These are phyloP conservation scores for Fomitopsis palustris DNA, from an alignment of 1,284 basidiomycete genomes.

Conservation along the genomic window DNA sequence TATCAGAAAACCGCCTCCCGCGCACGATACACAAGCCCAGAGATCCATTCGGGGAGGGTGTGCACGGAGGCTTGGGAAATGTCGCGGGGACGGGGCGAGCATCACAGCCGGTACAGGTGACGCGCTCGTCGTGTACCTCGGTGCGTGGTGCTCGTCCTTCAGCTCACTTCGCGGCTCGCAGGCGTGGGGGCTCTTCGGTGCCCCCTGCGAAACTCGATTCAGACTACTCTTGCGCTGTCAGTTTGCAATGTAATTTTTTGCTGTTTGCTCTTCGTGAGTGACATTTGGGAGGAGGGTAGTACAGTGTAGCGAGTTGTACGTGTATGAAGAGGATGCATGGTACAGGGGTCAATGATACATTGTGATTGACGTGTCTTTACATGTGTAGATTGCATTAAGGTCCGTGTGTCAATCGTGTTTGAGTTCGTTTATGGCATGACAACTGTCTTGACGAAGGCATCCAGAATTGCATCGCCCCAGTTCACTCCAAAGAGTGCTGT, in stretches of 20 bases:
- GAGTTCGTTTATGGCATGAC: background rate
- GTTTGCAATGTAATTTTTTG: background rate
- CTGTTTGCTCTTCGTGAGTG: conserved; percentile 2
- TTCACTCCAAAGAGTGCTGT: conserved; percentile 16
- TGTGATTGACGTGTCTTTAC: background rate
- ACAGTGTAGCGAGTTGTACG: background rate
- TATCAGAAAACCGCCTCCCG: conserved; percentile 6
- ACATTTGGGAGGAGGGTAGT: background rate
- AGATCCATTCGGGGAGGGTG: background rate
- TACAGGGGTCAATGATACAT: background rate
- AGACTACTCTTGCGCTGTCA: conserved; percentile 8
- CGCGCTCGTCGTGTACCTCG: background rate
- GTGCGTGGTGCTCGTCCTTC: conserved; percentile 2
- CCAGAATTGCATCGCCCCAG: conserved; percentile 24
- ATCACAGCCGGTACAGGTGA: background rate
- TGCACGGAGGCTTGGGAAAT: background rate
- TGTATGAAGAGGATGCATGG: background rate
- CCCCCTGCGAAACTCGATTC: conserved; percentile 7
- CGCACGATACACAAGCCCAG: background rate
- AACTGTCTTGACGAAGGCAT: conserved; percentile 14
- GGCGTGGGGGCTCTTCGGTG: background rate
- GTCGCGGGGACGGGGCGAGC: conserved; percentile 7
- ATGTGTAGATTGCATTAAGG: background rate
- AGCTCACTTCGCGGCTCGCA: conserved; percentile 9
- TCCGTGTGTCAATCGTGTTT: background rate